Conservation (phyloP, 495 filamentous ascomycete species). For the Xylaria castorea region DNA sequence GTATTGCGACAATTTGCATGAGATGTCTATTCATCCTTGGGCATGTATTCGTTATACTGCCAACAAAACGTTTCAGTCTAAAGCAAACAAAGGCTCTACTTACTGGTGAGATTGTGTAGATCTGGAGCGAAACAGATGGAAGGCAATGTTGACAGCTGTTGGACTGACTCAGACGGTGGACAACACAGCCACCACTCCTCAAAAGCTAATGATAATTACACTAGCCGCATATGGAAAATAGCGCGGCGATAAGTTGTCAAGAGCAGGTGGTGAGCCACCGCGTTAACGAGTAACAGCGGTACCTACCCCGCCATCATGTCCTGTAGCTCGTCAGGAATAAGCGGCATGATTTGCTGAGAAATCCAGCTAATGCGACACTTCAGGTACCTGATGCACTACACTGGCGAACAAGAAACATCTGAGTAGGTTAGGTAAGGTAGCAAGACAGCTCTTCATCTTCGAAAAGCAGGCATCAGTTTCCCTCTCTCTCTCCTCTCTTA, state of each 20-base stretch:
- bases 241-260: neutral
- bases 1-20: neutral
- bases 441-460: neutral
- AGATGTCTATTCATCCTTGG: neutral
- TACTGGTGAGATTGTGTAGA: neutral
- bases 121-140: conserved; percentile 20
- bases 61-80: neutral
- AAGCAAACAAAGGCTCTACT: neutral
- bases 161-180: conserved; percentile 4
- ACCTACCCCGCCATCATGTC: conserved; percentile 18
- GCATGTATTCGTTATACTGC: neutral
- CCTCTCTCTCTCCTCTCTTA: neutral
- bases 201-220: neutral
- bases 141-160: conserved; percentile 18
- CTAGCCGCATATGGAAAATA: conserved; percentile 4
- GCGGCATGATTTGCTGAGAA: conserved; percentile 39
- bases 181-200: neutral
- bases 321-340: conserved; percentile 25
- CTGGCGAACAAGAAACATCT: neutral
- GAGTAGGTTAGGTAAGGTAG: neutral
- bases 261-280: neutral
- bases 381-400: conserved; percentile 4
- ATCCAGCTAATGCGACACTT: conserved; percentile 26
- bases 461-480: neutral
- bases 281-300: neutral